Percentiles rank a stretch among this genome's conserved stretches.
These are phyloP conservation scores for Urochloa ruziziensis DNA, from an alignment of 176 grass and related monocot genomes.

Conservation along the genomic window DNA sequence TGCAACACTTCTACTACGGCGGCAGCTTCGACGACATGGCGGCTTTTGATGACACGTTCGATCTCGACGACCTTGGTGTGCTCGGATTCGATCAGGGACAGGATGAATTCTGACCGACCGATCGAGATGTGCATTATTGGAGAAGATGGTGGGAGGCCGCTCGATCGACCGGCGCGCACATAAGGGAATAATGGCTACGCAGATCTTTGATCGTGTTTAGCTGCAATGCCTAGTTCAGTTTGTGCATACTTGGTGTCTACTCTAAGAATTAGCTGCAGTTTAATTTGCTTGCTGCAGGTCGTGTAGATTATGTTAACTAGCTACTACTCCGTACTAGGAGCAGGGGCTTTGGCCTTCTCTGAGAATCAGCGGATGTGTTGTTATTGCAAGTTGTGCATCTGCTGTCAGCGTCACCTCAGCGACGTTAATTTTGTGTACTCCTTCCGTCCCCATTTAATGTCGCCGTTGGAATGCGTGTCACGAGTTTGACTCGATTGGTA, in stretches of 20 bases:
- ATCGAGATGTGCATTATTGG: neutral
- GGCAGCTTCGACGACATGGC: neutral
- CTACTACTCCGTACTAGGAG: neutral
- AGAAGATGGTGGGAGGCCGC: neutral
- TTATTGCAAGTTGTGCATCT: neutral
- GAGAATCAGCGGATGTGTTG: neutral
- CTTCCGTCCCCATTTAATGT: no score
- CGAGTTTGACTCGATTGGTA: no score
- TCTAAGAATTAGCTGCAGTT: no score
- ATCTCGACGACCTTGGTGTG: constrained; percentile 9
- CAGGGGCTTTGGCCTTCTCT: neutral
- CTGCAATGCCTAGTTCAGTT: neutral
- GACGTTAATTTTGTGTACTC: neutral
- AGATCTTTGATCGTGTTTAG: neutral
- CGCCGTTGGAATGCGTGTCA: no score
- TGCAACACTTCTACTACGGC: neutral
- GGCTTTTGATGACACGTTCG: neutral
- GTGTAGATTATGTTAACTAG: constrained; percentile 5
- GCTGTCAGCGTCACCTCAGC: neutral
- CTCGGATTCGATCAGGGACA: neutral
- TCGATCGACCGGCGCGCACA: neutral
- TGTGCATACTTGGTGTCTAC: constrained; percentile 13
- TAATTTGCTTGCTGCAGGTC: neutral
- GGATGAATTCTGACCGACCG: neutral
- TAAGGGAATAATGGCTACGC: neutral